Percentiles rank a stretch among this genome's conserved stretches.
phyloP scores from a whole-genome alignment of 495 filamentous ascomycete species.

The Friedmanniomyces simplex region DNA sequence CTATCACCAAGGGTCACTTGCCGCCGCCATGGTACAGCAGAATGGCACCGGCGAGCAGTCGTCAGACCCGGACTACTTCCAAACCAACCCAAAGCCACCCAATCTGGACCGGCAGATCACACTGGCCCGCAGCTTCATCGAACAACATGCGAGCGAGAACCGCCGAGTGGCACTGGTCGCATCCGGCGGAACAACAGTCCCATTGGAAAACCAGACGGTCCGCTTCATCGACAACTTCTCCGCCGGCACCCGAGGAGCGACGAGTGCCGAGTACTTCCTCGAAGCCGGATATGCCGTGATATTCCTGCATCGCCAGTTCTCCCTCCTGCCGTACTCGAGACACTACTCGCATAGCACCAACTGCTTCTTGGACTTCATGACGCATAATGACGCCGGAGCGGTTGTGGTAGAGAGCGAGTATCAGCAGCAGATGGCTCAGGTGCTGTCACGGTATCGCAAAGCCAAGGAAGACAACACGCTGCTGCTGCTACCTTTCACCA shows the following conservation, averaged over 20 bases:
- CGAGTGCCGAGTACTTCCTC: slow-evolving; percentile 92
- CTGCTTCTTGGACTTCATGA: slow-evolving; percentile 90
- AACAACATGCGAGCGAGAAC: slow-evolving; percentile 46
- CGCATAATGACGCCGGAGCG: slow-evolving; percentile 46
- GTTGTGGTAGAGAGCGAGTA: slow-evolving; percentile 78
- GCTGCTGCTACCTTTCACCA: slow-evolving; percentile 77
- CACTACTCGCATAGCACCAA: slow-evolving; percentile 95
- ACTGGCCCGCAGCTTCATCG: slow-evolving; percentile 67
- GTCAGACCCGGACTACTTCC: slow-evolving; percentile 51
- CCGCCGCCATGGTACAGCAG: background rate
- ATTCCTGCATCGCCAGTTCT: slow-evolving; percentile 92
- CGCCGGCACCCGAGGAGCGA: slow-evolving; percentile 87
- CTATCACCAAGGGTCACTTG: background rate
- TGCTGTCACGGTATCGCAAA: slow-evolving; percentile 72
- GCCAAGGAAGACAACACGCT: slow-evolving; percentile 72
- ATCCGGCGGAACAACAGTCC: slow-evolving; percentile 92
- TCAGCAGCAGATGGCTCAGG: slow-evolving; percentile 73
- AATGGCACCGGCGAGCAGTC: background rate
- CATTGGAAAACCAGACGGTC: slow-evolving; percentile 88
- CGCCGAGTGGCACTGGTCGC: slow-evolving; percentile 80
- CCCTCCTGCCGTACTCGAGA: slow-evolving; percentile 84
- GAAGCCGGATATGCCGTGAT: slow-evolving; percentile 88
- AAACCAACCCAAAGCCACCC: slow-evolving; percentile 67
- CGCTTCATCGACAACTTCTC: slow-evolving; percentile 99
- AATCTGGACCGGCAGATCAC: slow-evolving; percentile 56